Evolutionary conservation across 805 yeast species (phyloP), one percentile per base, ranked within the genome.

Genomic region (Ogataea neopini): DNA sequence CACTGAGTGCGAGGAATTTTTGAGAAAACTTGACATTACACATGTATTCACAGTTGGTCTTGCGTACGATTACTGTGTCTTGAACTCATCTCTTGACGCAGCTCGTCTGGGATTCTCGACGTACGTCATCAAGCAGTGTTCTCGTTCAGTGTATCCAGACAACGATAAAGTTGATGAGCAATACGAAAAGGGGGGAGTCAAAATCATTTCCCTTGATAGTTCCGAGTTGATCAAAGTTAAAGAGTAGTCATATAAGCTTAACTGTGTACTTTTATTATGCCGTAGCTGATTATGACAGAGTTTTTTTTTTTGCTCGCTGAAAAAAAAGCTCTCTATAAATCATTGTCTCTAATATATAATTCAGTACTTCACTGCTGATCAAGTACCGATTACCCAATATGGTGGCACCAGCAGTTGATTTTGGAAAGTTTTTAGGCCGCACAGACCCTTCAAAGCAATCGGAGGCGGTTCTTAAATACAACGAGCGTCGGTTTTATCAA

Each of bases 51-150:
- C 87, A 18, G 92, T 84, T 1, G 98, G 97, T 0, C 58, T 91
- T 17, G 97, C 97, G 0, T 81, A 82, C 52, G 98, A 91, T 62
- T 89, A 71, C 64, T 91, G 98, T 64, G 97, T 92, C 3, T 68
- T 81, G 56, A 75, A 82, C 60, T 84, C 95, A 0, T 89, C 96
- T 0, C 63, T 80, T 19, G 95, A 91, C 47, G 75, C 90, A 17
- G 77, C 75, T 0, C 65, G 62, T 9, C 49, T 69, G 4, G 96
- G 96, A 0, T 89, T 77, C 61, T 64, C 76, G 1, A 82, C 96
- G 0, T 71, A 59, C 44, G 87, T 92, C 1, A 54, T 88, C 11
- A 71, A 72, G 49, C 78, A 79, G 25, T 77, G 80, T 44, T 72
- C 84, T 17, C 74, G 68, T 51, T 73, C 87, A 3, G 88, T 86